Evolutionary conservation across 768 basidiomycete genomes (phyloP).

Genomic region (Psilocybe sp.): DNA sequence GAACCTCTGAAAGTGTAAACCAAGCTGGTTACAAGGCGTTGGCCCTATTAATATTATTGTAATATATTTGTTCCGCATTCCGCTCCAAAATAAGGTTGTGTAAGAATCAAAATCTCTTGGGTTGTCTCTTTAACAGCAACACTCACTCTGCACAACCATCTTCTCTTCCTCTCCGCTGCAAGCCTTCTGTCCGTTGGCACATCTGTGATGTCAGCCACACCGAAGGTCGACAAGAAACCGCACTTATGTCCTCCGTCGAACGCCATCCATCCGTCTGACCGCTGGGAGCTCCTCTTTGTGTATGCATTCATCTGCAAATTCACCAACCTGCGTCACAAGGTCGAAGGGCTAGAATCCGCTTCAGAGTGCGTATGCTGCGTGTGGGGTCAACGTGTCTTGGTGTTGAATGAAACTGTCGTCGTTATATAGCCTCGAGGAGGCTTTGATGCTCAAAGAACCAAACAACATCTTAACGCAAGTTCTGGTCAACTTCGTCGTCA

Average conservation of each 20-base stretch:
- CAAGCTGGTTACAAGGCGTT: not conserved
- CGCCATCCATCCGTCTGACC: constrained; percentile 73
- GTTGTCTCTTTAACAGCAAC: constrained; percentile 25
- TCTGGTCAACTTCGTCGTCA: constrained; percentile 74
- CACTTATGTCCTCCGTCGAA: constrained; percentile 58
- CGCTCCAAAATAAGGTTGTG: constrained; percentile 30
- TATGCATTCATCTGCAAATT: constrained; percentile 86
- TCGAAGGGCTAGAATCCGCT: constrained; percentile 75
- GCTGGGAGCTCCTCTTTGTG: constrained; percentile 86
- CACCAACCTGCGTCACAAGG: constrained; percentile 68
- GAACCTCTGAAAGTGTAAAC: too few relatives aligned
- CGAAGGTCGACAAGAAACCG: constrained; percentile 31
- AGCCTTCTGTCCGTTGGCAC: constrained; percentile 34
- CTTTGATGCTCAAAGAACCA: constrained; percentile 68
- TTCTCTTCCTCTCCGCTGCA: constrained; percentile 24
- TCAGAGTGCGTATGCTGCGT: constrained; percentile 67
- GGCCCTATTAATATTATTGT: constrained; percentile 32
- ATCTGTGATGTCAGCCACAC: constrained; percentile 27
- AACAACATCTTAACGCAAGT: constrained; percentile 72
- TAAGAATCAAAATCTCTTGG: constrained; percentile 34
- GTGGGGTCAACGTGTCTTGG: constrained; percentile 5
- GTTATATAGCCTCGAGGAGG: constrained; percentile 69
- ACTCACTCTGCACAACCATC: constrained; percentile 28
- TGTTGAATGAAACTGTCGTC: constrained; percentile 7
- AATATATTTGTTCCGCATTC: constrained; percentile 50